Evolutionary conservation across 1,284 basidiomycete genomes (phyloP).

Genomic region (Fomitopsis betulina): DNA sequence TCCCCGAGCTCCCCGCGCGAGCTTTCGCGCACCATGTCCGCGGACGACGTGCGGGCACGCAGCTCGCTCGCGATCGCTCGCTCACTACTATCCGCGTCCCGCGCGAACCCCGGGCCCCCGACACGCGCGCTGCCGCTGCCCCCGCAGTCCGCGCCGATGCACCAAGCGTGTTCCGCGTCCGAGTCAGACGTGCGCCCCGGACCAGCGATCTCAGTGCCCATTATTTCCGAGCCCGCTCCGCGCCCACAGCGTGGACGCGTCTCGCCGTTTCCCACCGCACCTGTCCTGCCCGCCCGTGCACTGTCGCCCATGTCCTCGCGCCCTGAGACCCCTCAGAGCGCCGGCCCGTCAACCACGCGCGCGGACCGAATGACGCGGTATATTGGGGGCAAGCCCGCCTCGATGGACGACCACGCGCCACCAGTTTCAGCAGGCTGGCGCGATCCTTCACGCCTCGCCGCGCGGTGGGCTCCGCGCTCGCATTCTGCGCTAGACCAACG

Average conservation of each 20-base stretch:
- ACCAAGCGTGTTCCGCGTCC: constrained; percentile 5
- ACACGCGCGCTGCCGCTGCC: constrained; percentile 3
- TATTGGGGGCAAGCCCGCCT: constrained; percentile 10
- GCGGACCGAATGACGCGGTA: constrained; percentile 3
- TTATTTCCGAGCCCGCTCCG: constrained; percentile 25
- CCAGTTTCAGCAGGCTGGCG: constrained; percentile 5
- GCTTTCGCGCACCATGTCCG: constrained; percentile 2
- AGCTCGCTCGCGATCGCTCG: not conserved
- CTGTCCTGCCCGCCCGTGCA: constrained; percentile 35
- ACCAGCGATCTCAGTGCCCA: constrained; percentile 12
- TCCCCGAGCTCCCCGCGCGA: constrained; percentile 1
- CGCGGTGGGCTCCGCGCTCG: constrained; percentile 21
- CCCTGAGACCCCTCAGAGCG: constrained; percentile 5
- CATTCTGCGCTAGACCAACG: constrained; percentile 18
- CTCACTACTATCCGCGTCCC: not conserved
- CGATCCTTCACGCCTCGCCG: constrained; percentile 10
- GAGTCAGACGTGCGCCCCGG: constrained; percentile 10
- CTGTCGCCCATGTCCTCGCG: constrained; percentile 30
- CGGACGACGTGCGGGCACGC: not conserved
- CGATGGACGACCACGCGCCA: constrained; percentile 8
- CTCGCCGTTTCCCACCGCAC: constrained; percentile 45
- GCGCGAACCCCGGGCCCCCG: not conserved
- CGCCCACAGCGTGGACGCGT: constrained; percentile 41
- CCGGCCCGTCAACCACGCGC: constrained; percentile 9
- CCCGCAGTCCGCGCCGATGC: constrained; percentile 3